Percentiles rank a stretch among this genome's conserved stretches.
Evolutionary conservation across 805 yeast species (phyloP).

Genomic region (Yarrowia sp.): DNA sequence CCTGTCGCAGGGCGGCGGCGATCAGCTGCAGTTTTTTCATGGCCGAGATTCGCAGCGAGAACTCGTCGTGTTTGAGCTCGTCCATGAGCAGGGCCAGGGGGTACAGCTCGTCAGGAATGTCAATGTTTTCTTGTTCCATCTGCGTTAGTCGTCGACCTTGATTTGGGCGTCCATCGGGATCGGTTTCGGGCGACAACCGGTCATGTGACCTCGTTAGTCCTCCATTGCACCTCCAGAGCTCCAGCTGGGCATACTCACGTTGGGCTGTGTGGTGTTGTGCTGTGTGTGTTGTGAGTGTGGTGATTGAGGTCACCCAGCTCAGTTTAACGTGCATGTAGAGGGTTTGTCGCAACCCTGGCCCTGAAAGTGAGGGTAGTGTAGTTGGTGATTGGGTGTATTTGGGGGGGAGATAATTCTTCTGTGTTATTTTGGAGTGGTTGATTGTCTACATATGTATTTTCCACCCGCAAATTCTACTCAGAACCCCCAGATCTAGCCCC

Average conservation of each 20-base stretch:
- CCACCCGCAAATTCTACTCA: too few species aligned
- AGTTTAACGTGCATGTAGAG: constrained; percentile 11
- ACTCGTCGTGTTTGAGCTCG: constrained; percentile 95
- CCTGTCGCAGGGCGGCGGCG: constrained; percentile 92
- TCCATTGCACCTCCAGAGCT: too few species aligned
- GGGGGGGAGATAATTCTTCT: too few species aligned
- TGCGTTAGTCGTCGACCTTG: too few species aligned
- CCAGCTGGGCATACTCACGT: constrained; percentile 23
- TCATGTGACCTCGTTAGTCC: too few species aligned
- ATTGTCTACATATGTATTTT: too few species aligned
- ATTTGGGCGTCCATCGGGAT: too few species aligned
- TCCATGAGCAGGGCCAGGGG: constrained; percentile 96
- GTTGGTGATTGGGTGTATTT: neutral
- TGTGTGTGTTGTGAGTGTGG: constrained; percentile 3
- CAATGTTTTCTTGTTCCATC: constrained; percentile 27
- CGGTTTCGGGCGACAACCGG: too few species aligned
- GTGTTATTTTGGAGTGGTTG: too few species aligned
- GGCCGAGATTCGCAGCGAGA: constrained; percentile 87
- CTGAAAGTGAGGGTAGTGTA: neutral
- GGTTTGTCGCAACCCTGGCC: constrained; percentile 23
- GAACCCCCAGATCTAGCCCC: neutral
- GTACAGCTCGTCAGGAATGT: constrained; percentile 57
- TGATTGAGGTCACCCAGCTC: constrained; percentile 1
- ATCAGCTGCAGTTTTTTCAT: constrained; percentile 93
- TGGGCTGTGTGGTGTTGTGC: constrained; percentile 12